Percentiles rank a stretch among this genome's conserved stretches.
Conservation (phyloP, 345 rosid genomes). For the Arabis alpina region DNA sequence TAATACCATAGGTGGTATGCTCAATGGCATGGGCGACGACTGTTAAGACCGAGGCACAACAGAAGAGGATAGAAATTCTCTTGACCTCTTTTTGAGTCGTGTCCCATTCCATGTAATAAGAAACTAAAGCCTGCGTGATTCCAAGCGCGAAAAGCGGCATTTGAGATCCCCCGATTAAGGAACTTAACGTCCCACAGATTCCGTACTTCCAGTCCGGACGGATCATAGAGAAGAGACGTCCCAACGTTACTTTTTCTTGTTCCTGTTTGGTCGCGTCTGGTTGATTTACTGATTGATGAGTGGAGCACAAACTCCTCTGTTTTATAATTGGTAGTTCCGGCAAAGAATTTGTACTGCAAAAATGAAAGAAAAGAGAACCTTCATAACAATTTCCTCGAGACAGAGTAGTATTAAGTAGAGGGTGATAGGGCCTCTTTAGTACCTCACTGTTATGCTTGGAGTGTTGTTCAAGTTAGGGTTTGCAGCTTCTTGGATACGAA, state of each 20-base stretch:
- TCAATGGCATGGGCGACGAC: slow-evolving; percentile 63
- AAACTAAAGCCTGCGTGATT: slow-evolving; percentile 85
- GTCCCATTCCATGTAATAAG: slow-evolving; percentile 96
- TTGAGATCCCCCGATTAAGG: slow-evolving; percentile 73
- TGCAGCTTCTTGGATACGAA: slow-evolving; percentile 79
- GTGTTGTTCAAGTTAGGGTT: slow-evolving; percentile 59
- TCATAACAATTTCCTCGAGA: neutral
- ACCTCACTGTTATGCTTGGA: slow-evolving; percentile 58
- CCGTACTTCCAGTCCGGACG: slow-evolving; percentile 93
- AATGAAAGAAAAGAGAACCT: slow-evolving; percentile 1
- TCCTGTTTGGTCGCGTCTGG: slow-evolving; percentile 48
- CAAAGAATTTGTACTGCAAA: slow-evolving; percentile 8
- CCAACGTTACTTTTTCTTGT: slow-evolving; percentile 52
- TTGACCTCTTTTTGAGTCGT: slow-evolving; percentile 73
- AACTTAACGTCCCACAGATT: slow-evolving; percentile 59
- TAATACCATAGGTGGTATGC: slow-evolving; percentile 78
- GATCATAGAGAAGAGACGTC: slow-evolving; percentile 76
- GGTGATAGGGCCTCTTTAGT: neutral
- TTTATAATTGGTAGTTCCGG: slow-evolving; percentile 38
- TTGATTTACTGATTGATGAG: slow-evolving; percentile 56
- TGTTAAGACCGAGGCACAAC: slow-evolving; percentile 65
- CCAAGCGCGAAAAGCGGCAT: slow-evolving; percentile 98
- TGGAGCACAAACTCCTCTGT: slow-evolving; percentile 60
- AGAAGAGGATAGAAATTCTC: slow-evolving; percentile 71
- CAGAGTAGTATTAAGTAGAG: neutral